A percentile compares a stretch with the other conserved stretches of the same genome.
phyloP scores from a whole-genome alignment of 1,284 basidiomycete species.

The Fomitopsis pinicola region DNA sequence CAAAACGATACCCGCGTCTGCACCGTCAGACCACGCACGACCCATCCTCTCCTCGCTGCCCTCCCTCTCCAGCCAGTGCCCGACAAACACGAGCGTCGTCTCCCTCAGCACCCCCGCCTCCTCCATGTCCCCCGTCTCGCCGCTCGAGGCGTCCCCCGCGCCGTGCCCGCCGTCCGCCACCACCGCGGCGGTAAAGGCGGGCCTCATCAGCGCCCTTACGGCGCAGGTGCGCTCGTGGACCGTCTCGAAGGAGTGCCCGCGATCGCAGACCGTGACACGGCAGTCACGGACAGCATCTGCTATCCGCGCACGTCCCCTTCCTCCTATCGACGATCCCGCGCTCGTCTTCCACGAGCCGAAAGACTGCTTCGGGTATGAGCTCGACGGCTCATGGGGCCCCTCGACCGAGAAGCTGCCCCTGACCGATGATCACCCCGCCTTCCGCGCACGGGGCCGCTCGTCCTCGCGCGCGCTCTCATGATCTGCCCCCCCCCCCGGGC shows the following conservation, averaged over 20 bases:
- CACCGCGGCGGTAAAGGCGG: conserved; percentile 11
- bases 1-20: conserved; percentile 20
- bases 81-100: conserved; percentile 19
- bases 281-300: neutral
- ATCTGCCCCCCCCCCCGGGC: conserved; percentile 3
- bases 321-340: neutral
- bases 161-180: conserved; percentile 18
- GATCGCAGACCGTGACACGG: conserved; percentile 18
- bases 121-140: conserved; percentile 24
- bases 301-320: neutral
- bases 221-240: conserved; percentile 21
- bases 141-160: neutral
- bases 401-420: conserved; percentile 3
- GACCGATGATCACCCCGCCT: conserved; percentile 24
- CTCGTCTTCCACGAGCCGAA: neutral
- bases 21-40: conserved; percentile 25
- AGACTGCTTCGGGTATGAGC: neutral
- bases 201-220: conserved; percentile 17
- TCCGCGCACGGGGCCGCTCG: conserved; percentile 27
- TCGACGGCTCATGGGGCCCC: neutral
- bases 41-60: conserved; percentile 29
- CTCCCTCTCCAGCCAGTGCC: conserved; percentile 22
- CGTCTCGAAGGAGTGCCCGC: conserved; percentile 14
- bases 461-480: conserved; percentile 21
- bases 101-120: conserved; percentile 25